These are phyloP conservation scores for Lepraria neglecta DNA, from an alignment of 495 filamentous ascomycete genomes.

Conservation along the genomic window DNA sequence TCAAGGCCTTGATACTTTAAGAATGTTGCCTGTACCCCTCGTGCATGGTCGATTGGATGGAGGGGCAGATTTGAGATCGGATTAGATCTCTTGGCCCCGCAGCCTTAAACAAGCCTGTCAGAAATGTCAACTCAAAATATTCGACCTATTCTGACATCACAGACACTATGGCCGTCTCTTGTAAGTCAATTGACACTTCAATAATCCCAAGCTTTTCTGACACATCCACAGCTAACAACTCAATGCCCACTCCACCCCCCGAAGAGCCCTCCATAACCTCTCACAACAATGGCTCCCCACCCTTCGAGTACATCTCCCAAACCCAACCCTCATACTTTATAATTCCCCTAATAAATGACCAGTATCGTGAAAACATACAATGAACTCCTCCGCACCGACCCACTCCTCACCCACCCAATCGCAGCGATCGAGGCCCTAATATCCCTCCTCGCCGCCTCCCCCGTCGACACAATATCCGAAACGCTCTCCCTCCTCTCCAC, in stretches of 20 bases:
- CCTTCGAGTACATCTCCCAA: constrained; percentile 40
- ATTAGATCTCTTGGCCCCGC: too few species aligned
- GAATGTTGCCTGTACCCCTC: too few species aligned
- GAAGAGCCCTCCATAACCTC: constrained; percentile 3
- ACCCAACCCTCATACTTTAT: background rate
- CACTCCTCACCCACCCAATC: constrained; percentile 88
- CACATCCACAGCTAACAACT: background rate
- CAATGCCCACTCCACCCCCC: constrained; percentile 20
- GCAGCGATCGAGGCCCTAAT: constrained; percentile 93
- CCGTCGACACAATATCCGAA: constrained; percentile 82
- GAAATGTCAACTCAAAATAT: too few species aligned
- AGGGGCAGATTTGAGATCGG: too few species aligned
- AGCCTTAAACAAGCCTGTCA: too few species aligned
- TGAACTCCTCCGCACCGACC: constrained; percentile 56
- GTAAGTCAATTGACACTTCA: background rate
- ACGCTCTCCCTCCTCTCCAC: constrained; percentile 76
- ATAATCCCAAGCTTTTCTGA: background rate
- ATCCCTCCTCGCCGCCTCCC: constrained; percentile 66
- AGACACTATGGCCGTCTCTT: background rate
- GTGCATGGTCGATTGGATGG: too few species aligned
- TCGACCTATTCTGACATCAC: too few species aligned
- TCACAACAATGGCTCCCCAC: background rate
- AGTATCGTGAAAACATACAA: constrained; percentile 57
- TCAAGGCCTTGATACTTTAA: too few species aligned
- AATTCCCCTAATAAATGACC: constrained; percentile 7